Evolutionary conservation across 192 early-diverging fungal species (phyloP).

Genomic region (Podila minutissima): DNA sequence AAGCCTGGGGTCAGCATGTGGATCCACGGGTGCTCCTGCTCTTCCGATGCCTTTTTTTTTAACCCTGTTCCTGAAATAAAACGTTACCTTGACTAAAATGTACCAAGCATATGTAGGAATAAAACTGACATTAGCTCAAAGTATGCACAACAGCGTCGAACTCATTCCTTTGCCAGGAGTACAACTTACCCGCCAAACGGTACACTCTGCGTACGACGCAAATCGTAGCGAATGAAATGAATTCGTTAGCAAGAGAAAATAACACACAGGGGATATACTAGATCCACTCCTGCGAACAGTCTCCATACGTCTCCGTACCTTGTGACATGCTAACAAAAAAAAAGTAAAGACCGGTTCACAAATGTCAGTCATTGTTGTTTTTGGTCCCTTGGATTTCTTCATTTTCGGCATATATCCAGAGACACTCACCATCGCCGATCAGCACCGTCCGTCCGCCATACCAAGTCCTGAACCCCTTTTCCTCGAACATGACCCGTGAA

Average conservation of each 20-base stretch:
- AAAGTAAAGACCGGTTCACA: not conserved
- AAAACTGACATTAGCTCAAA: too few species aligned
- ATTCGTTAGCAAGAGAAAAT: too few species aligned
- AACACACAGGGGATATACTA: too few species aligned
- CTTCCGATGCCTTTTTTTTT: not conserved
- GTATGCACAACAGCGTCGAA: too few species aligned
- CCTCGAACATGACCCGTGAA: constrained; percentile 45
- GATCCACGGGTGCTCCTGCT: not conserved
- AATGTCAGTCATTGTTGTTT: not conserved
- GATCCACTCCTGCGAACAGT: too few species aligned
- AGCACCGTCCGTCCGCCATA: constrained; percentile 42
- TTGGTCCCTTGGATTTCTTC: not conserved
- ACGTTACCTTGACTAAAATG: constrained; percentile 16
- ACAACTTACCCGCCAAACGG: constrained; percentile 42
- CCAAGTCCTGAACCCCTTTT: constrained; percentile 40
- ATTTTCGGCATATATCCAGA: too few species aligned
- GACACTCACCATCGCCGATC: constrained; percentile 36
- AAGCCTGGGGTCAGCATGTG: not conserved
- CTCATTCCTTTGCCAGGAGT: not conserved
- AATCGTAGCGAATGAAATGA: too few species aligned
- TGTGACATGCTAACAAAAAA: constrained; percentile 28
- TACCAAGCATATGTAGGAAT: not conserved
- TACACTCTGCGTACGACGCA: constrained; percentile 19
- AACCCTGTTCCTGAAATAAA: not conserved
- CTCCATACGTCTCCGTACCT: constrained; percentile 25